Percentiles rank a stretch among this genome's conserved stretches.
These are phyloP conservation scores for Austroboletus festivus DNA, from an alignment of 768 basidiomycete species.

Conservation along the genomic window DNA sequence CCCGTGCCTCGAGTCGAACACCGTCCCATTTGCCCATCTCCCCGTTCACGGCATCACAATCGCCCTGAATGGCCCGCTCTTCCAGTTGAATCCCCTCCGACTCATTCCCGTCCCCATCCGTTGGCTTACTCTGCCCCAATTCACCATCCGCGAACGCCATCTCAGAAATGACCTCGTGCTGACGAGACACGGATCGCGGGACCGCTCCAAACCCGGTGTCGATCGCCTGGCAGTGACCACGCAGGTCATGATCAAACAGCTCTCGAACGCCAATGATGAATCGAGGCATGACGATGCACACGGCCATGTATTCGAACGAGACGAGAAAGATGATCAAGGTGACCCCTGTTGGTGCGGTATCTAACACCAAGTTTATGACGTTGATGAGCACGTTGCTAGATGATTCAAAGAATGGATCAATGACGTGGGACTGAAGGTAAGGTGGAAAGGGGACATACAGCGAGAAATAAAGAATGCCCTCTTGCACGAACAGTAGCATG, in stretches of 20 bases:
- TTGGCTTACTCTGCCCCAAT: neutral
- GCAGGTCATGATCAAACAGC: neutral
- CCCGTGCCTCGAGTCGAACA: too few species aligned
- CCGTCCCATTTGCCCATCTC: too few species aligned
- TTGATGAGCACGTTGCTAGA: neutral
- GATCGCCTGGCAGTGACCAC: neutral
- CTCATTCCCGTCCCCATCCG: neutral
- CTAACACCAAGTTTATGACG: neutral
- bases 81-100: neutral
- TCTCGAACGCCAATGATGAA: slow-evolving; percentile 16
- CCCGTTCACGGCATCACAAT: too few species aligned
- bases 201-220: slow-evolving; percentile 12
- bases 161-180: neutral
- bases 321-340: neutral
- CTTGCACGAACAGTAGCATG: slow-evolving; percentile 5
- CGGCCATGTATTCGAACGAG: neutral
- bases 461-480: slow-evolving; percentile 13
- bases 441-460: slow-evolving; percentile 2
- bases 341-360: neutral
- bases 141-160: neutral
- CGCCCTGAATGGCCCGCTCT: too few species aligned
- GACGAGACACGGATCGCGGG: neutral
- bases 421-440: neutral
- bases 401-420: neutral
- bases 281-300: slow-evolving; percentile 7